Percentiles rank a stretch among this genome's conserved stretches.
Conservation (phyloP, 495 filamentous ascomycete species). For the Staphylotrichum longicolle region DNA sequence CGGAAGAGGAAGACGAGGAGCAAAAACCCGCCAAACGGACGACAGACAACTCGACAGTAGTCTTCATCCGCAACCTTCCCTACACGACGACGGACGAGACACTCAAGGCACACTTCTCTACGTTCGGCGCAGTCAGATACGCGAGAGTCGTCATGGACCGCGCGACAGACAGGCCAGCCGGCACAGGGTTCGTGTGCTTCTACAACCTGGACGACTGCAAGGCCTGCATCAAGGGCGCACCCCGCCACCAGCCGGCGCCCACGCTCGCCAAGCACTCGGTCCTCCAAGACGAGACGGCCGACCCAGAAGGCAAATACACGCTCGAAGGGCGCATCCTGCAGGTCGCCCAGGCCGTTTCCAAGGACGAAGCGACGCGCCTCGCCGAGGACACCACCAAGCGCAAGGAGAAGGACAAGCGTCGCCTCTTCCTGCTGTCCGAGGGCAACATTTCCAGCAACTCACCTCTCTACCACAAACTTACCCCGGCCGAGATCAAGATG, state of each 20-base stretch:
- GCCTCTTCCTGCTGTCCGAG: slow-evolving; percentile 84
- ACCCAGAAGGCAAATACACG: slow-evolving; percentile 78
- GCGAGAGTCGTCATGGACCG: slow-evolving; percentile 84
- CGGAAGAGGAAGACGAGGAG: slow-evolving; percentile 41
- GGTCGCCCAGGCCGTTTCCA: slow-evolving; percentile 78
- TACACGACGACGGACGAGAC: slow-evolving; percentile 77
- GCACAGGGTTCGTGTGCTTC: slow-evolving; percentile 95
- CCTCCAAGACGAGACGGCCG: slow-evolving; percentile 74
- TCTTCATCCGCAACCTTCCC: slow-evolving; percentile 94
- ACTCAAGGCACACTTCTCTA: slow-evolving; percentile 75
- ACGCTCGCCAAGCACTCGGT: slow-evolving; percentile 65
- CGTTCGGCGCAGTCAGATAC: slow-evolving; percentile 83
- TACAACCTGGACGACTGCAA: slow-evolving; percentile 69
- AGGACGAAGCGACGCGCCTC: slow-evolving; percentile 70
- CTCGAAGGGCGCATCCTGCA: slow-evolving; percentile 85
- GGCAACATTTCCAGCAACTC: slow-evolving; percentile 73
- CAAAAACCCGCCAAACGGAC: slow-evolving; percentile 27
- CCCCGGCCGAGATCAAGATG: slow-evolving; percentile 79
- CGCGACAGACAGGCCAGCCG: slow-evolving; percentile 77
- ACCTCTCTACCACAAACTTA: slow-evolving; percentile 68
- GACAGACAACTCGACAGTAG: slow-evolving; percentile 63
- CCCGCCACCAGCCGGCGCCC: slow-evolving; percentile 50
- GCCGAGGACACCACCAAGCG: slow-evolving; percentile 62
- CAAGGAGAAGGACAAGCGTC: slow-evolving; percentile 85
- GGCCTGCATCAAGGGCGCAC: slow-evolving; percentile 70